phyloP scores from a whole-genome alignment of 2,329 filamentous ascomycete species.

The Rutstroemia sydowiana region DNA sequence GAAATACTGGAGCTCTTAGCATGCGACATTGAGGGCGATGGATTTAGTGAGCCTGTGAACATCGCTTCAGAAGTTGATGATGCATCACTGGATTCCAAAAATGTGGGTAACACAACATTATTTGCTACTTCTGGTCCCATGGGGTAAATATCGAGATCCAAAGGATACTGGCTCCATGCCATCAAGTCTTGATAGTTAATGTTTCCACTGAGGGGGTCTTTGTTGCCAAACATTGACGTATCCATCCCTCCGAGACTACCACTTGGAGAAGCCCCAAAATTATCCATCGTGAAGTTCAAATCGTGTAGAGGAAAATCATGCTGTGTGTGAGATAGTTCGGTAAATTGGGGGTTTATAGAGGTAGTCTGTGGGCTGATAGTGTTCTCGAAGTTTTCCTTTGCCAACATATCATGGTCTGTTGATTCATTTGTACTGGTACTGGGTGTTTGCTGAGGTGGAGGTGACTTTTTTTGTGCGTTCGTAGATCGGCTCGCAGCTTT shows the following conservation, averaged over 20 bases:
- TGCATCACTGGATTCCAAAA: constrained; percentile 1
- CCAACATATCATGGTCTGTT: constrained; percentile 5
- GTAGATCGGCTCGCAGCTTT: constrained; percentile 30
- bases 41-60: constrained; percentile 4
- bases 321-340: constrained; percentile 1
- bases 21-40: constrained; percentile 11
- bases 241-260: constrained; percentile 1
- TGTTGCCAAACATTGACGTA: constrained; percentile 4
- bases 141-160: constrained; percentile 35
- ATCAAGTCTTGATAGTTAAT: constrained; percentile 38
- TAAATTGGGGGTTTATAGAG: background rate
- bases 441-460: constrained; percentile 6
- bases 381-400: background rate
- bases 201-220: constrained; percentile 23
- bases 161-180: constrained; percentile 37
- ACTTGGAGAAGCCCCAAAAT: constrained; percentile 3
- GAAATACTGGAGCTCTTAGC: constrained; percentile 10
- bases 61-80: constrained; percentile 3
- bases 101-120: constrained; percentile 1
- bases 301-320: background rate
- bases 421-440: background rate
- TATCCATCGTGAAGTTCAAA: background rate
- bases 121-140: constrained; percentile 1
- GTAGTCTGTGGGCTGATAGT: background rate
- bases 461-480: constrained; percentile 7